Percentiles rank a stretch among this genome's conserved stretches.
These are phyloP conservation scores for Suhomyces choctaworum DNA, from an alignment of 1,139 yeast genomes.

Conservation along the genomic window DNA sequence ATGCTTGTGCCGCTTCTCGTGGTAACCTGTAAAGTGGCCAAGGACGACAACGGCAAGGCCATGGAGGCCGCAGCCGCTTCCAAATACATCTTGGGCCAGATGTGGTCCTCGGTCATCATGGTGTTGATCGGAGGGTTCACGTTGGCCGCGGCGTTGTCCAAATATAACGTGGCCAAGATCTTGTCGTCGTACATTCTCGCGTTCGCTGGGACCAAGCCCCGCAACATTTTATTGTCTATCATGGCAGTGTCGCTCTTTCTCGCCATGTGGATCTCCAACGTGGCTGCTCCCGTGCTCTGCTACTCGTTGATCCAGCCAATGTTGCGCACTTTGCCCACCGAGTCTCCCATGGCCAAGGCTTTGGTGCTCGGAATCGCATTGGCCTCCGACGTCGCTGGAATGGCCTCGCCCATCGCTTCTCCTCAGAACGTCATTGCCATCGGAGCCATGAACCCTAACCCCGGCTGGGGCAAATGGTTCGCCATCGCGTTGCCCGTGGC, in stretches of 20 bases:
- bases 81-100: conserved; percentile 70
- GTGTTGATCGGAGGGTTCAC: conserved; percentile 90
- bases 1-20: conserved; percentile 76
- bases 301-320: conserved; percentile 88
- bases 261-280: conserved; percentile 95
- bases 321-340: conserved; percentile 75
- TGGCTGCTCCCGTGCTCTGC: conserved; percentile 93
- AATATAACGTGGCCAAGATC: conserved; percentile 83
- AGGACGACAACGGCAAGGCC: conserved; percentile 50
- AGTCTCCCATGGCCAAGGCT: conserved; percentile 77
- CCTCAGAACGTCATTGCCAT: conserved; percentile 93
- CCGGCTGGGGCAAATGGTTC: conserved; percentile 96
- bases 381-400: conserved; percentile 91
- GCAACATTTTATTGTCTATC: conserved; percentile 68
- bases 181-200: conserved; percentile 79
- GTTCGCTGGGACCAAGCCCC: conserved; percentile 84
- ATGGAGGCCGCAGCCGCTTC: conserved; percentile 71
- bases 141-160: conserved; percentile 88
- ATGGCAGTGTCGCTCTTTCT: conserved; percentile 84
- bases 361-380: conserved; percentile 86
- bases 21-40: conserved; percentile 70
- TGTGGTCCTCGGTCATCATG: conserved; percentile 96
- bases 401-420: conserved; percentile 94
- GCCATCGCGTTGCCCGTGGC: conserved; percentile 81
- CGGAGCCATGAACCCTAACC: conserved; percentile 83